Evolutionary conservation across 257 asterid species (phyloP).

Genomic region (Eustoma russellianum): DNA sequence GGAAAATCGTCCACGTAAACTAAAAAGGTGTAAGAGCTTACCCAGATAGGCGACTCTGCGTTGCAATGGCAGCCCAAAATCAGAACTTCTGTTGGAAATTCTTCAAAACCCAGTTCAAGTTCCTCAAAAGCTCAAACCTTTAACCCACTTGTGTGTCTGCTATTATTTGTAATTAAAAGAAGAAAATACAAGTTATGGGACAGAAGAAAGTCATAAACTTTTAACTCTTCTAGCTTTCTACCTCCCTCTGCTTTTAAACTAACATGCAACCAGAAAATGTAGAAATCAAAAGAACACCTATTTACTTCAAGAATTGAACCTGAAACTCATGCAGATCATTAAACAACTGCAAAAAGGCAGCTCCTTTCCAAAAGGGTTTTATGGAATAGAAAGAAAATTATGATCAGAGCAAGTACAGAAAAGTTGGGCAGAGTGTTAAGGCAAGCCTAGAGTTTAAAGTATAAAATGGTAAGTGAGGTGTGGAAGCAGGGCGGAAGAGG

Average conservation of each 20-base stretch:
- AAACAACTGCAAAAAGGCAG: background rate
- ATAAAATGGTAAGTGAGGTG: background rate
- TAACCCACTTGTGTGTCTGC: background rate
- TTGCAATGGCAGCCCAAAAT: conserved; percentile 13
- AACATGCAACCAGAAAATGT: too few species aligned
- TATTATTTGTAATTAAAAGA: conserved; percentile 14
- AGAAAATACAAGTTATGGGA: conserved; percentile 7
- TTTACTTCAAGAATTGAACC: too few species aligned
- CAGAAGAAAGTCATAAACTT: conserved; percentile 14
- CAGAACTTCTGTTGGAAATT: background rate
- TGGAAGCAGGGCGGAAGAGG: conserved; percentile 9
- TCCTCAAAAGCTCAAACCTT: conserved; percentile 20
- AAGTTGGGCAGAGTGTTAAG: background rate
- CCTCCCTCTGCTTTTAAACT: conserved; percentile 11
- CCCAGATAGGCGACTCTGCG: conserved; percentile 23
- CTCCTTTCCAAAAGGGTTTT: background rate
- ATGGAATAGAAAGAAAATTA: background rate
- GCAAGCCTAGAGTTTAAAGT: background rate
- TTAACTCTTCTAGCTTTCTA: conserved; percentile 9
- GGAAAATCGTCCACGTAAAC: too few species aligned
- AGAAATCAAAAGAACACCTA: too few species aligned
- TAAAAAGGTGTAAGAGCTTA: conserved; percentile 13
- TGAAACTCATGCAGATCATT: too few species aligned
- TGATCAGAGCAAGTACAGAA: background rate
- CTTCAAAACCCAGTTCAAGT: conserved; percentile 19